Conservation (phyloP, 1,284 basidiomycete species). For the Somion occarium region DNA sequence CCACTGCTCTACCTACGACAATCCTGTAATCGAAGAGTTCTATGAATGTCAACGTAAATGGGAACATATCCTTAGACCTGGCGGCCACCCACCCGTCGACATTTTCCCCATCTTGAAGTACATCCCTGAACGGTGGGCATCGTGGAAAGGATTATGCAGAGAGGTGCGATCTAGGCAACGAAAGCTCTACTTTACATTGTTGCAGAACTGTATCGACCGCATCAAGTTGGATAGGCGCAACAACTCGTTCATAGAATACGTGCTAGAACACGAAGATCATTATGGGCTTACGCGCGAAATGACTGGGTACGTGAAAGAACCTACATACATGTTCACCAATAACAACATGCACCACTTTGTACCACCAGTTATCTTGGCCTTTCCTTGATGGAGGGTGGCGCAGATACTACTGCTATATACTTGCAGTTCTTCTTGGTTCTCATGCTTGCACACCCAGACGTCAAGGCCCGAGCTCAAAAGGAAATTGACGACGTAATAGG, state of each 20-base stretch:
- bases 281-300: neutral
- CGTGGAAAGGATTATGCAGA: conserved; percentile 27
- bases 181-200: conserved; percentile 19
- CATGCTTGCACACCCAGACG: conserved; percentile 25
- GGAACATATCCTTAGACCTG: conserved; percentile 24
- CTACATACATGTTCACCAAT: neutral
- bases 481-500: conserved; percentile 34
- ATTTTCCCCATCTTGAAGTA: conserved; percentile 30
- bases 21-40: neutral
- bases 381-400: conserved; percentile 18
- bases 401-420: conserved; percentile 23
- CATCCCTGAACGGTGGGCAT: conserved; percentile 28
- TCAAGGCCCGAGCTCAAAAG: conserved; percentile 26
- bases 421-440: conserved; percentile 23
- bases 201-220: conserved; percentile 10
- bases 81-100: conserved; percentile 31
- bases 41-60: conserved; percentile 18
- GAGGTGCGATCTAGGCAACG: conserved; percentile 20
- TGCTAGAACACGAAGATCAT: neutral
- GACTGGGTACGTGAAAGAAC: neutral
- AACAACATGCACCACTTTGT: neutral
- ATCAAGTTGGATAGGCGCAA: conserved; percentile 7
- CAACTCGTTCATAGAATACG: conserved; percentile 13
- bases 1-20: conserved; percentile 24
- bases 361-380: neutral